These are phyloP conservation scores for Kregervanrija delftensis DNA, from an alignment of 805 yeast species.

Conservation along the genomic window DNA sequence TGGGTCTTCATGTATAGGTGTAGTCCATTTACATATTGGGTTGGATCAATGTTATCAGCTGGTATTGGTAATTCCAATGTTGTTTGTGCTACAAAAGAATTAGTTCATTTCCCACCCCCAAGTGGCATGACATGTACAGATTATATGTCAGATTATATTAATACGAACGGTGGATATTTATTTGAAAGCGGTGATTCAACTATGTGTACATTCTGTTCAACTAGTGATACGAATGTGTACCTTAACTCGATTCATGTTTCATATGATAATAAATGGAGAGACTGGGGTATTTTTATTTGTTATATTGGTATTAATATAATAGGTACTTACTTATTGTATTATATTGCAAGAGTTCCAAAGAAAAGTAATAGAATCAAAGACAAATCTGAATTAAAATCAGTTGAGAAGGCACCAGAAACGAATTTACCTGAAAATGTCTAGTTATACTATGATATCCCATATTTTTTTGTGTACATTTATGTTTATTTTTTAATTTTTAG, in stretches of 20 bases:
- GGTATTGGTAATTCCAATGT: constrained; percentile 48
- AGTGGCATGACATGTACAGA: constrained; percentile 50
- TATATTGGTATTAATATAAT: constrained; percentile 38
- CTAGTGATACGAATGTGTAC: constrained; percentile 50
- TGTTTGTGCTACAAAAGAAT: constrained; percentile 42
- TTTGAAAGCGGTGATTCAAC: constrained; percentile 37
- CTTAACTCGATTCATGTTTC: constrained; percentile 39
- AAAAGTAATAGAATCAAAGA: constrained; percentile 30
- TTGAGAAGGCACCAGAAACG: constrained; percentile 8
- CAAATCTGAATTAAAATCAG: constrained; percentile 16
- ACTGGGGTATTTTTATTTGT: constrained; percentile 48
- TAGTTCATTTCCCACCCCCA: constrained; percentile 43
- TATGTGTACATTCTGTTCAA: constrained; percentile 55
- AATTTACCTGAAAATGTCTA: constrained; percentile 10
- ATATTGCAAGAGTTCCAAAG: constrained; percentile 74
- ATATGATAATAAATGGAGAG: constrained; percentile 51
- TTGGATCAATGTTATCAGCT: constrained; percentile 45
- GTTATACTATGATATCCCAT: not conserved
- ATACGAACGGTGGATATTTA: constrained; percentile 41
- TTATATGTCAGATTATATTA: constrained; percentile 37
- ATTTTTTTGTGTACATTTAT: not conserved
- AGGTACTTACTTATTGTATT: constrained; percentile 31
- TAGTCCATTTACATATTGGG: constrained; percentile 63
- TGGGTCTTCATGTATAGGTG: constrained; percentile 75
- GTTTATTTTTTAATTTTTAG: not conserved